A percentile compares a stretch with the other conserved stretches of the same genome.
Evolutionary conservation across 1,284 basidiomycete genomes (phyloP).

Genomic region (Grifola frondosa): DNA sequence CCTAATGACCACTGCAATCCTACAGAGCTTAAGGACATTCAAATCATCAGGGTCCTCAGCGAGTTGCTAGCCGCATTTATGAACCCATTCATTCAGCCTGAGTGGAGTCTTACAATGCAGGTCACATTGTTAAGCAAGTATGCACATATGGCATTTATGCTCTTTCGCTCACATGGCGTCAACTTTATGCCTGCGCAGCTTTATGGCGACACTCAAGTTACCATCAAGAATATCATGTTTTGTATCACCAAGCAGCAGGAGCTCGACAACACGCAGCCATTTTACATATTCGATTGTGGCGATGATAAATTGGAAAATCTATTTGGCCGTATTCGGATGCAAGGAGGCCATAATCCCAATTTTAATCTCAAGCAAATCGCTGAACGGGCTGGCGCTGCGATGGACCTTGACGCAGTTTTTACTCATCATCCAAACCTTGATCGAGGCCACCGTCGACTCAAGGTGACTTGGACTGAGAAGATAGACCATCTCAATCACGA

Average conservation of each 20-base stretch:
- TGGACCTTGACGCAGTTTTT: slow-evolving; percentile 28
- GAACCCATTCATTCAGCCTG: slow-evolving; percentile 10
- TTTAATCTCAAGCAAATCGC: slow-evolving; percentile 21
- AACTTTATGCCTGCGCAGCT: slow-evolving; percentile 24
- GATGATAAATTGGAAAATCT: slow-evolving; percentile 22
- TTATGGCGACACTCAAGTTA: slow-evolving; percentile 22
- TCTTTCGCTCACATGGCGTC: slow-evolving; percentile 19
- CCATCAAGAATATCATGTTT: slow-evolving; percentile 26
- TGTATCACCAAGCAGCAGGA: slow-evolving; percentile 25
- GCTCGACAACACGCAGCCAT: slow-evolving; percentile 9
- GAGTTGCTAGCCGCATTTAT: slow-evolving; percentile 13
- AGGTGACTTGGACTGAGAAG: slow-evolving; percentile 6
- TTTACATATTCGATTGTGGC: slow-evolving; percentile 22
- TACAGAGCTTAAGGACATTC: slow-evolving; percentile 1
- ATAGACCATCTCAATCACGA: slow-evolving; percentile 19
- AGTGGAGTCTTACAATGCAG: slow-evolving; percentile 9
- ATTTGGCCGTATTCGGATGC: slow-evolving; percentile 22
- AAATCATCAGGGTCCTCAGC: slow-evolving; percentile 1
- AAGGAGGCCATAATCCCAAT: slow-evolving; percentile 17
- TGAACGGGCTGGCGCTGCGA: slow-evolving; percentile 34
- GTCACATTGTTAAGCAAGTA: slow-evolving; percentile 8
- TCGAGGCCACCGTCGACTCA: slow-evolving; percentile 10
- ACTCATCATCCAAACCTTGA: slow-evolving; percentile 9
- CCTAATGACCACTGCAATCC: background rate
- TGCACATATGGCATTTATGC: slow-evolving; percentile 22